Percentiles rank a stretch among this genome's conserved stretches.
Evolutionary conservation across 192 early-diverging fungal genomes (phyloP).

Genomic region (Entomortierella lignicola): DNA sequence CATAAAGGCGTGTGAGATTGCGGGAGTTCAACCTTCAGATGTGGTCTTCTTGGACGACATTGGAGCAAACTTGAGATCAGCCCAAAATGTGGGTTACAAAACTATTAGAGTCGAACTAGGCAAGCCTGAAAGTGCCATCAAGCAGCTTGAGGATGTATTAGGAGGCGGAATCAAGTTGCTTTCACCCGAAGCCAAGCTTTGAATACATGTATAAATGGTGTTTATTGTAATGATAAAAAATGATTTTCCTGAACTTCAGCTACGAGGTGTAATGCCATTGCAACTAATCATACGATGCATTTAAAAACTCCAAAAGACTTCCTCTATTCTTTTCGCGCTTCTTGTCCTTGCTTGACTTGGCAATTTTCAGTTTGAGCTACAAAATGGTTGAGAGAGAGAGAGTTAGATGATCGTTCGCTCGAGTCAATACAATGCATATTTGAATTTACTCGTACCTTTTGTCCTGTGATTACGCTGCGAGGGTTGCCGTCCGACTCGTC

Average conservation of each 20-base stretch:
- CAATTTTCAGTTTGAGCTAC: slow-evolving; percentile 42
- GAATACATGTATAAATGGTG: background rate
- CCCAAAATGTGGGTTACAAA: slow-evolving; percentile 75
- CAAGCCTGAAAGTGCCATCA: slow-evolving; percentile 60
- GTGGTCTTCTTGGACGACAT: slow-evolving; percentile 91
- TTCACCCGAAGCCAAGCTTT: slow-evolving; percentile 13
- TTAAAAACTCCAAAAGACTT: slow-evolving; percentile 40
- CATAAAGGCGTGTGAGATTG: slow-evolving; percentile 73
- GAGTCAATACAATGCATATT: background rate
- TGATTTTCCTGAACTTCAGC: background rate
- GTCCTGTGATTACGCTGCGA: slow-evolving; percentile 36
- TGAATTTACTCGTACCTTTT: slow-evolving; percentile 14
- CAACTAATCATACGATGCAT: slow-evolving; percentile 38
- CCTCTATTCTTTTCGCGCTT: slow-evolving; percentile 51
- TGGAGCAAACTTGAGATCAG: slow-evolving; percentile 76
- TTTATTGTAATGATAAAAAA: background rate
- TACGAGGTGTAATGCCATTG: background rate
- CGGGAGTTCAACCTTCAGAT: slow-evolving; percentile 74
- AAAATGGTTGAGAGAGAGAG: background rate
- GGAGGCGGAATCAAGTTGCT: slow-evolving; percentile 33
- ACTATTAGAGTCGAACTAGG: slow-evolving; percentile 73
- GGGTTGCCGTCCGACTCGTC: slow-evolving; percentile 40
- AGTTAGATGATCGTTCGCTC: background rate
- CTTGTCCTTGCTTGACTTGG: slow-evolving; percentile 46
- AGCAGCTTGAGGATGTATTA: slow-evolving; percentile 57